These are phyloP conservation scores for Blastocystis sp. DNA, from an alignment of 352 stramenopile species.

Conservation along the genomic window DNA sequence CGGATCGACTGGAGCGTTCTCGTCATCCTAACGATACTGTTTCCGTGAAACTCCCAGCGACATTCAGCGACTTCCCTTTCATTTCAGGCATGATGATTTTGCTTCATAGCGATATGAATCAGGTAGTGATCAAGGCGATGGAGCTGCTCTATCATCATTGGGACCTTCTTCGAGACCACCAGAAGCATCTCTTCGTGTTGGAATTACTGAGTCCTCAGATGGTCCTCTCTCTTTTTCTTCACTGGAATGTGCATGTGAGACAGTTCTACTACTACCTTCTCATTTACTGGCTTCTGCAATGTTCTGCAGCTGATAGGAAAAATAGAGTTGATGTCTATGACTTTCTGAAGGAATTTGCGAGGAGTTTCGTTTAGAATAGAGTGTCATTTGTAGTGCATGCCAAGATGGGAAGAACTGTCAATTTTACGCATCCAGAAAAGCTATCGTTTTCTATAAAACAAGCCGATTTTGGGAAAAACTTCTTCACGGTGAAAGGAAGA, in stretches of 20 bases:
- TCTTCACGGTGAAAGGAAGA: not conserved
- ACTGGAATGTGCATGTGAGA: constrained; percentile 53
- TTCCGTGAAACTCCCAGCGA: not conserved
- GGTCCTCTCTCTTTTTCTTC: not conserved
- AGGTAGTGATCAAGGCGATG: constrained; percentile 57
- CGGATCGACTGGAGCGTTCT: constrained; percentile 28
- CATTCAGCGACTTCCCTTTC: constrained; percentile 38
- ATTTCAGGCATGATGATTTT: constrained; percentile 18
- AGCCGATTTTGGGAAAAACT: not conserved
- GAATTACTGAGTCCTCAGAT: not conserved
- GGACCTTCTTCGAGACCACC: constrained; percentile 2
- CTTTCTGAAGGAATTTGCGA: constrained; percentile 11
- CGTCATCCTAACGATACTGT: constrained; percentile 29
- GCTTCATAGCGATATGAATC: constrained; percentile 58
- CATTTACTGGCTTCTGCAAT: constrained; percentile 9
- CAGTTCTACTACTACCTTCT: constrained; percentile 61
- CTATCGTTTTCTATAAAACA: not conserved
- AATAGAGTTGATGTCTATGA: constrained; percentile 22
- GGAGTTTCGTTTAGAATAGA: not conserved
- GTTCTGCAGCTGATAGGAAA: not conserved
- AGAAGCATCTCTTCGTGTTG: constrained; percentile 8
- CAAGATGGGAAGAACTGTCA: not conserved
- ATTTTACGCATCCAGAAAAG: not conserved
- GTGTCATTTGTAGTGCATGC: not conserved
- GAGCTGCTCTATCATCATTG: constrained; percentile 61